A percentile compares a stretch with the other conserved stretches of the same genome.
These are phyloP conservation scores for Asterella californica DNA, from an alignment of 225 moss, liverwort and hornwort species.

Conservation along the genomic window DNA sequence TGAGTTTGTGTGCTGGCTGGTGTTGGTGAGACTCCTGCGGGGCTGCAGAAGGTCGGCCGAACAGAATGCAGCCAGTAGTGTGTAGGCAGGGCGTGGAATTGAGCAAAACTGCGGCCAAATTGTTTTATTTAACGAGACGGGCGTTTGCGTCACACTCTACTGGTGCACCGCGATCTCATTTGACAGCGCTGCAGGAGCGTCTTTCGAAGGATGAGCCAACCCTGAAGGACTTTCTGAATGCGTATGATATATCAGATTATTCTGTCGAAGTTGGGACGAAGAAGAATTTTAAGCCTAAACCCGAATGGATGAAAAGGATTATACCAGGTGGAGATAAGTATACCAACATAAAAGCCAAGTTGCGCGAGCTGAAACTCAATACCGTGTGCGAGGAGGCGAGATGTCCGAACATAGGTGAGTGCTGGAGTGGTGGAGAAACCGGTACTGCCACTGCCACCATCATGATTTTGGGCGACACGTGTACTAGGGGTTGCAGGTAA, in stretches of 20 bases:
- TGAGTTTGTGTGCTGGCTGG: background rate
- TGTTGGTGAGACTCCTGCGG: background rate
- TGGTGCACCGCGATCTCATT: constrained; percentile 25
- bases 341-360: constrained; percentile 73
- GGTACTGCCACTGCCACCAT: constrained; percentile 98
- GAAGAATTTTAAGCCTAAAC: constrained; percentile 77
- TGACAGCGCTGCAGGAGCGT: constrained; percentile 63
- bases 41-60: constrained; percentile 3
- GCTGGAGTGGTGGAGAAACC: constrained; percentile 96
- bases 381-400: constrained; percentile 98
- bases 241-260: constrained; percentile 71
- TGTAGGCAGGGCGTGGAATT: constrained; percentile 18
- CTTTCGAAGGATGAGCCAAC: constrained; percentile 62
- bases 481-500: constrained; percentile 94
- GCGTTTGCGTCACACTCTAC: constrained; percentile 2
- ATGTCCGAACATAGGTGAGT: constrained; percentile 99
- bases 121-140: constrained; percentile 3
- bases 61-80: constrained; percentile 29
- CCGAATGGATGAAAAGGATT: constrained; percentile 92
- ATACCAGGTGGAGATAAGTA: constrained; percentile 96
- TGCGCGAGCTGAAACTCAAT: constrained; percentile 86
- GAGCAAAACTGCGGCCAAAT: constrained; percentile 14
- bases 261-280: constrained; percentile 94
- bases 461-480: constrained; percentile 98
- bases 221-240: constrained; percentile 66